Percentiles rank a stretch among this genome's conserved stretches.
These are phyloP conservation scores for Phaeotremella skinneri DNA, from an alignment of 768 basidiomycete species.

Conservation along the genomic window DNA sequence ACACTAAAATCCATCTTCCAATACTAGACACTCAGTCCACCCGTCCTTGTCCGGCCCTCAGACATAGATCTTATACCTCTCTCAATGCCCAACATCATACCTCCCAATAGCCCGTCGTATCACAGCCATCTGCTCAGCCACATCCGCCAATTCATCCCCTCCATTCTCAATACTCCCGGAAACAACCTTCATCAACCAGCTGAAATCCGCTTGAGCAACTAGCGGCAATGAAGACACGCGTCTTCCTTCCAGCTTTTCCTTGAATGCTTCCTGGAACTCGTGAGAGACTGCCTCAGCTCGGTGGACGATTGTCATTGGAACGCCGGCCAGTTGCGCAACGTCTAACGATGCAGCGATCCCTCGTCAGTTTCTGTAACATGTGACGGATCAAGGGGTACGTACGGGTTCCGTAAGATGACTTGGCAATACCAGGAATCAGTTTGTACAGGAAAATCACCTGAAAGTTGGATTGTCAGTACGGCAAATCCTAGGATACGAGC, in stretches of 20 bases:
- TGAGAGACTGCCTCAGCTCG: slow-evolving; percentile 84
- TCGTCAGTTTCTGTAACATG: background rate
- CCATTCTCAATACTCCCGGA: slow-evolving; percentile 1
- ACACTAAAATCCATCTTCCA: too few relatives aligned
- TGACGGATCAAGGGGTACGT: slow-evolving; percentile 13
- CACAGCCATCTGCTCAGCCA: slow-evolving; percentile 20
- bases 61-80: too few relatives aligned
- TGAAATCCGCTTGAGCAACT: slow-evolving; percentile 84
- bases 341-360: slow-evolving; percentile 24
- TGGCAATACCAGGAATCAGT: slow-evolving; percentile 59
- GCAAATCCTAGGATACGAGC: background rate
- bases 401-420: slow-evolving; percentile 51
- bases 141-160: background rate
- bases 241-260: slow-evolving; percentile 61
- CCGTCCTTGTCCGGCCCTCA: too few relatives aligned
- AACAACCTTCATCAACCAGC: slow-evolving; percentile 60
- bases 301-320: slow-evolving; percentile 74
- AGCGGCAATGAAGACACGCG: slow-evolving; percentile 65
- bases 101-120: slow-evolving; percentile 17
- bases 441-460: slow-evolving; percentile 94
- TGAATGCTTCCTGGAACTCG: slow-evolving; percentile 82
- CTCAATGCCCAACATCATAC: slow-evolving; percentile 12
- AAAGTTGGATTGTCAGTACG: background rate
- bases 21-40: too few relatives aligned
- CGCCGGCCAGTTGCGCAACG: slow-evolving; percentile 91